These are phyloP conservation scores for Pezicula rhizophila DNA, from an alignment of 2,329 filamentous ascomycete species.

Conservation along the genomic window DNA sequence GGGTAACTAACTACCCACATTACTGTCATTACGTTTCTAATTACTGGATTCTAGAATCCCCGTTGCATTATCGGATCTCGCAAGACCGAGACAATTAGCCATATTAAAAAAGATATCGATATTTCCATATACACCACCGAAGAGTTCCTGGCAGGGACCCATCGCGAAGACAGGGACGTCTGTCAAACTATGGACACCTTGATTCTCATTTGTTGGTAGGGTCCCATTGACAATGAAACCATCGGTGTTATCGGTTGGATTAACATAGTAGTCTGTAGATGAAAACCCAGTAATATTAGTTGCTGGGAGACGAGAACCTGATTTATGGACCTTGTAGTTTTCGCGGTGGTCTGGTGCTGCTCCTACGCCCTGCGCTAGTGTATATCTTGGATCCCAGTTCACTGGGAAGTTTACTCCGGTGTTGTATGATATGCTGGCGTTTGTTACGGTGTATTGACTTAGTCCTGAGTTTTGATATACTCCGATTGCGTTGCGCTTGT, in stretches of 20 bases:
- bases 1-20: no score
- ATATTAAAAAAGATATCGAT: slow-evolving; percentile 73
- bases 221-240: slow-evolving; percentile 76
- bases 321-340: slow-evolving; percentile 66
- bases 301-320: slow-evolving; percentile 57
- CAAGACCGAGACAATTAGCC: slow-evolving; percentile 22
- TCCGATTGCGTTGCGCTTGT: slow-evolving; percentile 71
- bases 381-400: slow-evolving; percentile 82
- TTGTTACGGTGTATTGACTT: slow-evolving; percentile 63
- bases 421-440: slow-evolving; percentile 56
- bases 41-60: neutral
- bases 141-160: slow-evolving; percentile 73
- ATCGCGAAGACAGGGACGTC: slow-evolving; percentile 74
- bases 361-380: slow-evolving; percentile 65
- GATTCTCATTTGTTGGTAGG: slow-evolving; percentile 52
- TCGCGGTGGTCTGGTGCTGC: slow-evolving; percentile 72
- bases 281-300: slow-evolving; percentile 44
- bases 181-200: slow-evolving; percentile 72
- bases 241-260: slow-evolving; percentile 56
- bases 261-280: slow-evolving; percentile 56
- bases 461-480: slow-evolving; percentile 67
- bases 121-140: slow-evolving; percentile 65
- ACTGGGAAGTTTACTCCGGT: slow-evolving; percentile 72
- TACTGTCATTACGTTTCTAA: no score
- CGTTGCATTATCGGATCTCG: slow-evolving; percentile 9